Conservation (phyloP, 306 rosid species). For the Quercus mongolica region DNA sequence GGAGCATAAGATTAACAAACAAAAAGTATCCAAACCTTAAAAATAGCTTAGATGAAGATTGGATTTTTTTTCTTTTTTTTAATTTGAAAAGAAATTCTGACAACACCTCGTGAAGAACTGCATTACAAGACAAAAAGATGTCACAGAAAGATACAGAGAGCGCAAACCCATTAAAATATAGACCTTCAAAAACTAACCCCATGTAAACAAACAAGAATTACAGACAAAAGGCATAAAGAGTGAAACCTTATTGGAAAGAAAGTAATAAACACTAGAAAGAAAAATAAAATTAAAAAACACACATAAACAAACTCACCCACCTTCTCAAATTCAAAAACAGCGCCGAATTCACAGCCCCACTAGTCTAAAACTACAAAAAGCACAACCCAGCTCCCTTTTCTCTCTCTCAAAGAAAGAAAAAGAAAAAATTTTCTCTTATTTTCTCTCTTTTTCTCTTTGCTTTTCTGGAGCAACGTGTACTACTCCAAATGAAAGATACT, state of each 20-base stretch:
- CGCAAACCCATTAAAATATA: conserved; percentile 11
- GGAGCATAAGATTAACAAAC: conserved; percentile 54
- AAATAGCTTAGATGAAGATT: conserved; percentile 34
- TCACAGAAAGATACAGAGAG: conserved; percentile 61
- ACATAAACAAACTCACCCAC: conserved; percentile 20
- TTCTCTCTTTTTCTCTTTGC: conserved; percentile 22
- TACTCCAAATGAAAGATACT: conserved; percentile 53
- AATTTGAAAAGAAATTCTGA: conserved; percentile 60
- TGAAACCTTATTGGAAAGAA: conserved; percentile 27
- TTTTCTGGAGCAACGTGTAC: conserved; percentile 82
- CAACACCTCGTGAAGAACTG: conserved; percentile 94
- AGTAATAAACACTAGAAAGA: conserved; percentile 24
- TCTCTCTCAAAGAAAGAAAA: neutral
- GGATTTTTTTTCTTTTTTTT: conserved; percentile 11
- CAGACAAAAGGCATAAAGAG: conserved; percentile 38
- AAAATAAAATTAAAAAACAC: neutral
- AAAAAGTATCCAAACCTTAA: conserved; percentile 34
- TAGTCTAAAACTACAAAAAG: conserved; percentile 24
- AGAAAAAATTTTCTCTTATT: neutral
- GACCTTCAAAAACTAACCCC: conserved; percentile 25
- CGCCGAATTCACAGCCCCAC: conserved; percentile 37
- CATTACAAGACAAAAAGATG: conserved; percentile 92
- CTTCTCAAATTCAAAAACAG: conserved; percentile 60
- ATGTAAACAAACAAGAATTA: conserved; percentile 45
- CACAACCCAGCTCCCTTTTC: neutral